Conservation (phyloP, 306 rosid species). For the Quercus gilva region DNA sequence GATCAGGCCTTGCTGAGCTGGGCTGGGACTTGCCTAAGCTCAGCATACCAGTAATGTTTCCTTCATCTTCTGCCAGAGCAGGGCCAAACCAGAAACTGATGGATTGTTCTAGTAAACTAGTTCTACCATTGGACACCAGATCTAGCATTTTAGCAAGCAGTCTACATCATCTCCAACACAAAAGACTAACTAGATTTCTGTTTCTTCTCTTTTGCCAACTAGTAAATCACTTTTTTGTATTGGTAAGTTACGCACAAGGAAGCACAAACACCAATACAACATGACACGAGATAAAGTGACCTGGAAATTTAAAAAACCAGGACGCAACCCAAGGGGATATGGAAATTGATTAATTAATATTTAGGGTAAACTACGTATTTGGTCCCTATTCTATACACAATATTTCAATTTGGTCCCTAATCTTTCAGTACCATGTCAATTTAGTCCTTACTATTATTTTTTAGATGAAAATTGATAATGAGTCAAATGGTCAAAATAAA, state of each 20-base stretch:
- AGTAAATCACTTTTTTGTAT: neutral
- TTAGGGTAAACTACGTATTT: too few species aligned
- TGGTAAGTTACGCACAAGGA: too few species aligned
- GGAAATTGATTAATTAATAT: too few species aligned
- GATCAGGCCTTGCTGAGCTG: neutral
- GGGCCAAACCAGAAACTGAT: neutral
- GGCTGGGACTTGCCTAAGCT: neutral
- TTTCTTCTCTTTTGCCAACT: neutral
- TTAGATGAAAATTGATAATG: too few species aligned
- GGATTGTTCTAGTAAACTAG: neutral
- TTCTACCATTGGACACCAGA: neutral
- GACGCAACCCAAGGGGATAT: too few species aligned
- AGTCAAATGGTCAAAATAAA: too few species aligned
- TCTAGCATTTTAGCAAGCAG: neutral
- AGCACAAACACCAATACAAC: rapidly evolving
- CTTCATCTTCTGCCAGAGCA: neutral
- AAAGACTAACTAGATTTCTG: neutral
- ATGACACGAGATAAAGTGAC: too few species aligned
- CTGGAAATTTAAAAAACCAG: too few species aligned
- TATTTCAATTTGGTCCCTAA: too few species aligned
- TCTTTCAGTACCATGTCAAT: too few species aligned
- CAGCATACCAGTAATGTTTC: neutral
- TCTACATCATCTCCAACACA: neutral
- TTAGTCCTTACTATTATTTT: too few species aligned
- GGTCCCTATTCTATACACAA: too few species aligned